These are phyloP conservation scores for Tilletia indica DNA, from an alignment of 1,284 basidiomycete species.

Conservation along the genomic window DNA sequence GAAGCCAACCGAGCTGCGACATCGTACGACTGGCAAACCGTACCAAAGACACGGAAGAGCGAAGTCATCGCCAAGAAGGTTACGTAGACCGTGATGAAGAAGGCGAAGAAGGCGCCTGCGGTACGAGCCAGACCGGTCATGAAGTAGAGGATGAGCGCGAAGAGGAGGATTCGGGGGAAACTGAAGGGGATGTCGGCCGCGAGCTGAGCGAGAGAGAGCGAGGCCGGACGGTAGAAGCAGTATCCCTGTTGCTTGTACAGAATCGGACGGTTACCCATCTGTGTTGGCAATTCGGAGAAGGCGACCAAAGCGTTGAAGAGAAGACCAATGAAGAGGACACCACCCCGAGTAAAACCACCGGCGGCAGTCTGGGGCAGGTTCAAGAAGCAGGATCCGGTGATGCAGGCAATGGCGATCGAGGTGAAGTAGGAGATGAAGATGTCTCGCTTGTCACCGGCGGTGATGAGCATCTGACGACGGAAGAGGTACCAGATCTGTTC, in stretches of 20 bases:
- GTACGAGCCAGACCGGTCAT: conserved; percentile 38
- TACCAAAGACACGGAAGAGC: conserved; percentile 61
- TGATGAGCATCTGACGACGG: conserved; percentile 73
- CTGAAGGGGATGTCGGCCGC: conserved; percentile 61
- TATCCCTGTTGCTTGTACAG: conserved; percentile 64
- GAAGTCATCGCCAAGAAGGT: conserved; percentile 45
- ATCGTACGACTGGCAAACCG: conserved; percentile 58
- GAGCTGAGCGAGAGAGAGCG: conserved; percentile 67
- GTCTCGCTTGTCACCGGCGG: conserved; percentile 78
- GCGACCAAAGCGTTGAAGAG: conserved; percentile 74
- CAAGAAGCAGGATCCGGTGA: conserved; percentile 77
- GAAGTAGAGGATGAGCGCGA: conserved; percentile 59
- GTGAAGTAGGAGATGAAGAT: conserved; percentile 60
- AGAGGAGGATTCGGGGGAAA: conserved; percentile 59
- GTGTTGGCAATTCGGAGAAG: conserved; percentile 59
- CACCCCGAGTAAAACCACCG: conserved; percentile 47
- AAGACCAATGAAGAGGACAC: conserved; percentile 60
- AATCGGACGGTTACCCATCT: conserved; percentile 39
- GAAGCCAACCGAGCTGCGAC: conserved; percentile 61
- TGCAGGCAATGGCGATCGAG: conserved; percentile 65
- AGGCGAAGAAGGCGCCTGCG: conserved; percentile 61
- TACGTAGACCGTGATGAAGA: conserved; percentile 50
- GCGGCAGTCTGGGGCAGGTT: conserved; percentile 39
- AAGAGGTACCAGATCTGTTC: conserved; percentile 63
- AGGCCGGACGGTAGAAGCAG: conserved; percentile 76